These are phyloP conservation scores for Coemansia sp. DNA, from an alignment of 192 early-diverging fungal species.

Conservation along the genomic window DNA sequence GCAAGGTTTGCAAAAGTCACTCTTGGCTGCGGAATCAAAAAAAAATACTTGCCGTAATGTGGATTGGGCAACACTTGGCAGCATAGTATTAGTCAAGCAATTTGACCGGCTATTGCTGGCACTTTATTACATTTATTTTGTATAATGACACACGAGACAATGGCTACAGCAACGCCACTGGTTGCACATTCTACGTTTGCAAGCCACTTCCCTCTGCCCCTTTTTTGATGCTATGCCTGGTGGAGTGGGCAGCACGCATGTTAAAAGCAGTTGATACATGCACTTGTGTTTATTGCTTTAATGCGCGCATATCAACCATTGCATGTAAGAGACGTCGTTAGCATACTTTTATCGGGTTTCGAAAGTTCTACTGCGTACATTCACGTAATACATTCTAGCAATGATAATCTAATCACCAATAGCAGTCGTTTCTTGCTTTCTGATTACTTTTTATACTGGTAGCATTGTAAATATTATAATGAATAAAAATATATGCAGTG, in stretches of 20 bases:
- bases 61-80: neutral
- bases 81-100: neutral
- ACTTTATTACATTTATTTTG: neutral
- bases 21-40: constrained; percentile 10
- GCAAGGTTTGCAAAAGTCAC: neutral
- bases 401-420: neutral
- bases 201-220: neutral
- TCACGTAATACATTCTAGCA: neutral
- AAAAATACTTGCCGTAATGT: neutral
- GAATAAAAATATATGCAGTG: no score
- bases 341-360: neutral
- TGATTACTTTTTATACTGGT: no score
- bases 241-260: neutral
- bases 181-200: neutral
- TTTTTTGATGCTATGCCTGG: neutral
- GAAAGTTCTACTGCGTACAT: constrained; percentile 7
- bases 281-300: neutral
- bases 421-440: no score
- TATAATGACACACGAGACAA: neutral
- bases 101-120: neutral
- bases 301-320: neutral
- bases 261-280: neutral
- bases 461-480: no score
- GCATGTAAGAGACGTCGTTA: neutral
- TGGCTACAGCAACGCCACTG: neutral